These are phyloP conservation scores for Sporopachydermia cereana DNA, from an alignment of 1,139 yeast genomes.

Conservation along the genomic window DNA sequence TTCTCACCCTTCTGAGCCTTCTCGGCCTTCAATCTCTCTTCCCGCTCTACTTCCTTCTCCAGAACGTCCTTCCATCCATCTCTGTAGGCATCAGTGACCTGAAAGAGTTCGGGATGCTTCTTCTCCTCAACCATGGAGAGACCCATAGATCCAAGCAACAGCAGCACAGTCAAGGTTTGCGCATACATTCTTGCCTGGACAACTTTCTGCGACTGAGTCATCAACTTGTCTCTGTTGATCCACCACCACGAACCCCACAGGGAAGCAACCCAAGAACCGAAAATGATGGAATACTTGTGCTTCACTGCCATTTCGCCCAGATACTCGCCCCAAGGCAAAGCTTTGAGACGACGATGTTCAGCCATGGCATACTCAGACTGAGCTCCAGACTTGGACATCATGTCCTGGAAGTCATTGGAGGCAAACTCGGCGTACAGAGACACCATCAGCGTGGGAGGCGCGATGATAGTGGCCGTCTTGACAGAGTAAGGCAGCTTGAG, in stretches of 20 bases:
- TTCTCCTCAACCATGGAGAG: conserved; percentile 54
- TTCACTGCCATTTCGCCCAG: conserved; percentile 34
- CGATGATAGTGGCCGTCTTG: conserved; percentile 43
- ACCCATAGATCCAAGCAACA: conserved; percentile 53
- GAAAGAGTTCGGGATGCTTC: conserved; percentile 29
- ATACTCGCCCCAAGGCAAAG: conserved; percentile 34
- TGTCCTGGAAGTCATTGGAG: conserved; percentile 41
- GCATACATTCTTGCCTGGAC: conserved; percentile 95
- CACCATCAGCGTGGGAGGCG: conserved; percentile 46
- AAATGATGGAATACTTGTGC: conserved; percentile 66
- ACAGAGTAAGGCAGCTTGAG: conserved; percentile 38
- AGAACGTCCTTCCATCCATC: conserved; percentile 33
- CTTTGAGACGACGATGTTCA: conserved; percentile 41
- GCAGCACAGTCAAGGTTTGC: conserved; percentile 62
- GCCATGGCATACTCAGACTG: conserved; percentile 31
- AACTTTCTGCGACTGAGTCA: conserved; percentile 74
- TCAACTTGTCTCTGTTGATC: conserved; percentile 64
- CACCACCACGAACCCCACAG: conserved; percentile 73
- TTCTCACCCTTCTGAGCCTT: conserved; percentile 8
- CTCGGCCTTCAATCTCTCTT: conserved; percentile 19
- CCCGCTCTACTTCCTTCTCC: conserved; percentile 24
- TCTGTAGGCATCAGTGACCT: conserved; percentile 21
- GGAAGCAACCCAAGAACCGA: conserved; percentile 78
- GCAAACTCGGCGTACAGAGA: conserved; percentile 50
- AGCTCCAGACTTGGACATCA: conserved; percentile 29